These are phyloP conservation scores for Sugiyamaella marilandica DNA, from an alignment of 805 yeast genomes.

Conservation along the genomic window DNA sequence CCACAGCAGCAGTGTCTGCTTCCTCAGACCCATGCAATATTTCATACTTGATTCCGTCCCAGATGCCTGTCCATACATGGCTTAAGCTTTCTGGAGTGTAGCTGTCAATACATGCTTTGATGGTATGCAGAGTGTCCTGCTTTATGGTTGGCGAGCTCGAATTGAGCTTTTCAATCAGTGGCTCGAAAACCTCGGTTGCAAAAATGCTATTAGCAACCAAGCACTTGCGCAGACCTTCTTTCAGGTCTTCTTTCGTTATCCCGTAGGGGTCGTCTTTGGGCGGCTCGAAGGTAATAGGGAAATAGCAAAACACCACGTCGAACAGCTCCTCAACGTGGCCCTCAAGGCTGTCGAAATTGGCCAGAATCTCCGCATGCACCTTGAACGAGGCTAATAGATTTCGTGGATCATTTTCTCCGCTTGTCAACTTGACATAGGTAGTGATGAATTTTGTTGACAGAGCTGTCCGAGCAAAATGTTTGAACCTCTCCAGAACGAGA, in stretches of 20 bases:
- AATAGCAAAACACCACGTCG: conserved; percentile 88
- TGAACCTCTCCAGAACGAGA: conserved; percentile 10
- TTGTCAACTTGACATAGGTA: conserved; percentile 61
- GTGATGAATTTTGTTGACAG: conserved; percentile 44
- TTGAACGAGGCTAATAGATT: conserved; percentile 70
- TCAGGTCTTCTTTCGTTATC: conserved; percentile 70
- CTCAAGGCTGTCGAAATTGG: conserved; percentile 27
- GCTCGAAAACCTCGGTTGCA: conserved; percentile 71
- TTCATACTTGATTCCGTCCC: conserved; percentile 88
- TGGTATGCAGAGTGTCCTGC: conserved; percentile 63
- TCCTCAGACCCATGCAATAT: conserved; percentile 74
- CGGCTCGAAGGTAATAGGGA: conserved; percentile 92
- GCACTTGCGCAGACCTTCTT: conserved; percentile 54
- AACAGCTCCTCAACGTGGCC: conserved; percentile 57
- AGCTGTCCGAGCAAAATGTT: background rate
- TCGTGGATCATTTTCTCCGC: conserved; percentile 92
- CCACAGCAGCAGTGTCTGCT: conserved; percentile 35
- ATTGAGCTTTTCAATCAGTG: conserved; percentile 48
- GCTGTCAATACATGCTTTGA: conserved; percentile 49
- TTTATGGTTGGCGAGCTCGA: conserved; percentile 37
- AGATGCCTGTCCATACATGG: conserved; percentile 64
- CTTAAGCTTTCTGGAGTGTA: conserved; percentile 49
- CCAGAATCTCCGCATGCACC: conserved; percentile 46
- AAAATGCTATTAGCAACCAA: conserved; percentile 57
- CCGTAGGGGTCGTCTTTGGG: conserved; percentile 84